Evolutionary conservation across 768 basidiomycete genomes (phyloP).

Genomic region (Pisolithus microcarpus): DNA sequence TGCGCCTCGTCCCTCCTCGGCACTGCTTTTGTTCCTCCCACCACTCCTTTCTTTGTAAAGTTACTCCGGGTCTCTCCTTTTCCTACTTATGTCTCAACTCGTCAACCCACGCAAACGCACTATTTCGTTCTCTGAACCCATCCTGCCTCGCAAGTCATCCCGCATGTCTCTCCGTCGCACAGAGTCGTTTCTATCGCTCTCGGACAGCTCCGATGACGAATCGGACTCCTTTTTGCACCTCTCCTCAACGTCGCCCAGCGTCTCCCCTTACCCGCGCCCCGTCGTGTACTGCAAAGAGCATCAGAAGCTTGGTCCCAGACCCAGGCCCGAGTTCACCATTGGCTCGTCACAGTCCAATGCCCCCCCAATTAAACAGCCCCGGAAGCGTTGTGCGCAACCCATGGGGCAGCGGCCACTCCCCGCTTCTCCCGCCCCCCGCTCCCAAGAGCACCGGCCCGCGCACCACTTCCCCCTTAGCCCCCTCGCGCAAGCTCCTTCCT

Average conservation of each 20-base stretch:
- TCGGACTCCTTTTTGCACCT: conserved; percentile 31
- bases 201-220: conserved; percentile 28
- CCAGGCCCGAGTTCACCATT: conserved; percentile 22
- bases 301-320: conserved; percentile 30
- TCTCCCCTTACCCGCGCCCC: conserved; percentile 26
- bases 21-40: conserved; percentile 30
- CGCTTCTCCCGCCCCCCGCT: conserved; percentile 11
- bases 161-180: conserved; percentile 45
- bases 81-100: conserved; percentile 25
- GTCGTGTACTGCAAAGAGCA: conserved; percentile 45
- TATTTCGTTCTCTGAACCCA: conserved; percentile 42
- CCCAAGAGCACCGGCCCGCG: conserved; percentile 26
- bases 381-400: background rate
- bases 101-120: conserved; percentile 42
- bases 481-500: conserved; percentile 35
- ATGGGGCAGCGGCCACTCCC: conserved; percentile 3
- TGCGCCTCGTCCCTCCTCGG: conserved; percentile 5
- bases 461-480: conserved; percentile 46
- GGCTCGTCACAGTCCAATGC: conserved; percentile 11
- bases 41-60: conserved; percentile 23
- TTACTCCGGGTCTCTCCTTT: conserved; percentile 10
- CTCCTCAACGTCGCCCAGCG: conserved; percentile 7
- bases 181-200: conserved; percentile 45
- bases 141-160: conserved; percentile 31
- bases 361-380: conserved; percentile 1